Percentiles rank a stretch among this genome's conserved stretches.
These are phyloP conservation scores for Pseudogymnoascus sp. DNA, from an alignment of 2,329 filamentous ascomycete genomes.

Conservation along the genomic window DNA sequence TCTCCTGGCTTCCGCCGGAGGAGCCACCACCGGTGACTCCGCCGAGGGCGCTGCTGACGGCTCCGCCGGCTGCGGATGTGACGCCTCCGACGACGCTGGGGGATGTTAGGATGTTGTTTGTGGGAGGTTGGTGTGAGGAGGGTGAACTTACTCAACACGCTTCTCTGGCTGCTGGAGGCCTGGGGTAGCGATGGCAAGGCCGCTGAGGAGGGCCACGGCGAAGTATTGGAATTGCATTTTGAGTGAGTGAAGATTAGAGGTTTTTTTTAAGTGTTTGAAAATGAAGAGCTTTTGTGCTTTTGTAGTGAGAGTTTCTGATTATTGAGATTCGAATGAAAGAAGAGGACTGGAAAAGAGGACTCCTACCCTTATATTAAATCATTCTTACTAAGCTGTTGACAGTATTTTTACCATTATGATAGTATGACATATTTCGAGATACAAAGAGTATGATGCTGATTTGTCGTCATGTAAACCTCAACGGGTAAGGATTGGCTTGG, in stretches of 20 bases:
- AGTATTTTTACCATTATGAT: neutral
- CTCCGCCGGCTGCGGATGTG: neutral
- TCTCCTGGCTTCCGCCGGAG: neutral
- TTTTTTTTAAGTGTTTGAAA: neutral
- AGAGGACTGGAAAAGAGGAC: neutral
- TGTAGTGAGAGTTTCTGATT: neutral
- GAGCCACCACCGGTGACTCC: neutral
- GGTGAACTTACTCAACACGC: neutral
- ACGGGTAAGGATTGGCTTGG: neutral
- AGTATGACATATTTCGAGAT: neutral
- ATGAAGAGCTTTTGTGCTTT: neutral
- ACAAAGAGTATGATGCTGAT: neutral
- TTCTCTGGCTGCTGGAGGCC: neutral
- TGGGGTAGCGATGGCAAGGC: neutral
- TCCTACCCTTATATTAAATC: conserved; percentile 7
- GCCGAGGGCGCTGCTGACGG: neutral
- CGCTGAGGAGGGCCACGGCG: neutral
- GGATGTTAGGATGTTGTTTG: neutral
- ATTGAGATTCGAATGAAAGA: neutral
- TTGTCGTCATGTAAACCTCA: neutral
- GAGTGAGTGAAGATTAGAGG: neutral
- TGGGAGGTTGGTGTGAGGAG: neutral
- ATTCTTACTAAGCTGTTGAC: neutral
- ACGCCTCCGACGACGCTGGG: neutral
- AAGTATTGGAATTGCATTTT: conserved; percentile 3